A percentile compares a stretch with the other conserved stretches of the same genome.
Conservation (phyloP, 2,329 filamentous ascomycete species). For the Aureobasidium sp. region DNA sequence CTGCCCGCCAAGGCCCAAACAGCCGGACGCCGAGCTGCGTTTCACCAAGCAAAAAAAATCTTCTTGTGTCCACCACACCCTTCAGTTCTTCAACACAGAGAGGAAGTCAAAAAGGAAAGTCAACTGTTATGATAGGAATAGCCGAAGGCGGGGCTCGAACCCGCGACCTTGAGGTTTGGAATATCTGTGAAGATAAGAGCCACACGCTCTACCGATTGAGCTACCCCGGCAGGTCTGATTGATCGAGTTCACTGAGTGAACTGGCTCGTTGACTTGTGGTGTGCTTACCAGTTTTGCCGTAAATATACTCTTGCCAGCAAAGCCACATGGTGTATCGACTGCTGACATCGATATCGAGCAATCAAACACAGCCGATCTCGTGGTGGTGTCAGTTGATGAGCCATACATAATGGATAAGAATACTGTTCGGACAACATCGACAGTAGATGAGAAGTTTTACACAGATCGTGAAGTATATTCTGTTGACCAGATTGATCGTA, state of each 20-base stretch:
- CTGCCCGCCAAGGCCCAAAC: background rate
- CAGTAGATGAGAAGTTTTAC: too few relatives aligned
- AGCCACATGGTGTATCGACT: too few relatives aligned
- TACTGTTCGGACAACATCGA: too few relatives aligned
- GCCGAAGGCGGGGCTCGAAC: background rate
- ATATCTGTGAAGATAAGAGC: slow-evolving; percentile 28
- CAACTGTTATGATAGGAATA: background rate
- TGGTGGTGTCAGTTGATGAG: too few relatives aligned
- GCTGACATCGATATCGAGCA: too few relatives aligned
- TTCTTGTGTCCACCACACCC: too few relatives aligned
- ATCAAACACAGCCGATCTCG: too few relatives aligned
- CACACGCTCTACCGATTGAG: slow-evolving; percentile 41
- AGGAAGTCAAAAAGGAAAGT: background rate
- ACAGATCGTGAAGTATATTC: too few relatives aligned
- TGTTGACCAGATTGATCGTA: too few relatives aligned
- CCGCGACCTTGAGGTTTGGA: slow-evolving; percentile 6
- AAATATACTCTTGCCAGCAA: background rate
- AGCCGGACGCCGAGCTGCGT: too few relatives aligned
- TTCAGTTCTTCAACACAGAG: background rate
- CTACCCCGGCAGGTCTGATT: slow-evolving; percentile 30
- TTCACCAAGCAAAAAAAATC: background rate
- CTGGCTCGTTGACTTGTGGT: slow-evolving; percentile 2
- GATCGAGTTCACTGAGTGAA: background rate
- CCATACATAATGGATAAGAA: too few relatives aligned
- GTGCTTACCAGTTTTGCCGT: rapidly evolving